phyloP scores from a whole-genome alignment of 2,329 filamentous ascomycete species.

The Pseudocercospora ulei region DNA sequence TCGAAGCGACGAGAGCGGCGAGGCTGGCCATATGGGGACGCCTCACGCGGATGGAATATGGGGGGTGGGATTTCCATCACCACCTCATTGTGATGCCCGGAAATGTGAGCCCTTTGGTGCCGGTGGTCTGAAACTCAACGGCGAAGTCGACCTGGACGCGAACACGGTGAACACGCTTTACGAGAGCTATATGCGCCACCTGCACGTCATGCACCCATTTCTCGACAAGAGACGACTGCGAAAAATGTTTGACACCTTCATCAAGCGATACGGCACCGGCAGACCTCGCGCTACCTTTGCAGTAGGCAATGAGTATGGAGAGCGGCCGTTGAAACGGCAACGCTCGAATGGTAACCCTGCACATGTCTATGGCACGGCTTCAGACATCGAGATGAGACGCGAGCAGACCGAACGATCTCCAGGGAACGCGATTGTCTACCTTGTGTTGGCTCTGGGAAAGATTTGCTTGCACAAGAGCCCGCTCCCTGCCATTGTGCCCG shows the following conservation, averaged over 20 bases:
- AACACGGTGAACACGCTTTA: conserved; percentile 45
- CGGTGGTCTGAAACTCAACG: conserved; percentile 46
- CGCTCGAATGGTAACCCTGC: conserved; percentile 28
- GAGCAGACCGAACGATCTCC: conserved; percentile 52
- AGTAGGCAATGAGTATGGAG: conserved; percentile 26
- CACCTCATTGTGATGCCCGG: conserved; percentile 28
- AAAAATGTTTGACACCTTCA: conserved; percentile 46
- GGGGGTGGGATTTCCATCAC: conserved; percentile 41
- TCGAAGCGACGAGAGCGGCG: conserved; percentile 34
- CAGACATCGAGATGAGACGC: conserved; percentile 12
- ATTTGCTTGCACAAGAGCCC: conserved; percentile 53
- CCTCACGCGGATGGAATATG: conserved; percentile 43
- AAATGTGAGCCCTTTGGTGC: conserved; percentile 33
- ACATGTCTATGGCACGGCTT: conserved; percentile 13
- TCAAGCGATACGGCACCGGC: conserved; percentile 40
- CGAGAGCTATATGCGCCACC: conserved; percentile 49
- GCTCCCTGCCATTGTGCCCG: conserved; percentile 49
- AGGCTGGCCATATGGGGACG: conserved; percentile 31
- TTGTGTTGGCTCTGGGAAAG: conserved; percentile 77
- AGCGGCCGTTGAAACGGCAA: conserved; percentile 29
- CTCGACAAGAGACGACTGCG: conserved; percentile 48
- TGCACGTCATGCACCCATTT: conserved; percentile 57
- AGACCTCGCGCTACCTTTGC: conserved; percentile 27
- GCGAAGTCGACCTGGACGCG: conserved; percentile 47
- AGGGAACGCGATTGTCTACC: conserved; percentile 68